Base-by-base conservation (phyloP, 495 filamentous ascomycete species). In the Aspergillus cavernicola region DNA sequence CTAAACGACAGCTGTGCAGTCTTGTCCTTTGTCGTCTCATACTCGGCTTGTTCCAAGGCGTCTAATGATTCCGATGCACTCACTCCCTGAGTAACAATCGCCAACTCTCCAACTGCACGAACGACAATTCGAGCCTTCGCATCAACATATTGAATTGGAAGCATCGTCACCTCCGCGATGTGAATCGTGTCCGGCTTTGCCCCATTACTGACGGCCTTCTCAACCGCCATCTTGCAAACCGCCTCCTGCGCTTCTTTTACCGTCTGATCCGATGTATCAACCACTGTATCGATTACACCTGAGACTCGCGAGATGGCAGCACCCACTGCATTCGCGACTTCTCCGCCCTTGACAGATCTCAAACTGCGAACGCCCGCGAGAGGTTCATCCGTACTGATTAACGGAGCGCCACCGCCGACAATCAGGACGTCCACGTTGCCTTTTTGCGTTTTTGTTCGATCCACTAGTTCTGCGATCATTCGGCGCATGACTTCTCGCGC, bases 281-380 rank as follows among this genome's bases (percentile, higher is more conserved):
- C 64, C 4, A 78, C 67, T 7, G 70, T 73, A 50, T 79, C 76
- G 31, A 76, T 50, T 6, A 59, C 50, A 19, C 57, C 63, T 6
- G 53, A 56, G 4, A 65, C 54, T 10, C 55, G 51, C 24, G 76
- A 72, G 44, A 74, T 80, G 6, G 80, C 80, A 39, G 80, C 79
- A 5, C 80, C 79, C 32, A 83, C 76, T 0, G 80, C 79, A 60
- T 83, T 83, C 1, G 79, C 80, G 8, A 81, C 75, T n/a, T 67
- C 71, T 4, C 65, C 61, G 12, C 58, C 58, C 13, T 54, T 56
- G 11, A 60, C 57, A 0, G 43, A 58, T 16, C 50, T 50, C 23
- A 62, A 46, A 16, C 36, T 53, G 11, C 56, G 58, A 4, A 66
- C 60, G 6, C 63, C 63, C 0, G 35, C 38, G 1, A 66, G 50